Base-by-base conservation (phyloP, 495 filamentous ascomycete genomes). In the Durotheca rogersii region DNA sequence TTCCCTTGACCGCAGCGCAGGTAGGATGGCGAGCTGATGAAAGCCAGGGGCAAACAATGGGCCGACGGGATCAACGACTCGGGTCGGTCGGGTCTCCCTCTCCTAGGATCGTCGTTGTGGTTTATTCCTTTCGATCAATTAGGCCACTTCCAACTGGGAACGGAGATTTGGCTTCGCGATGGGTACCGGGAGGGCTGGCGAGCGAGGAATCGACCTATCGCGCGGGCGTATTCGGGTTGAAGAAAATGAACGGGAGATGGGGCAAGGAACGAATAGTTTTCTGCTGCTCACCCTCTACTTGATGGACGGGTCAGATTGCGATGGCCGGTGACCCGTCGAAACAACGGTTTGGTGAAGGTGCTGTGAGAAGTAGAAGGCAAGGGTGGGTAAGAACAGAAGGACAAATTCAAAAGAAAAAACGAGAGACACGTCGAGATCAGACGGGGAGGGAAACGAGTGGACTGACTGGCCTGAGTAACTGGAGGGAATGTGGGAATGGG, bases 391-490 rank as follows among this genome's bases (percentile, higher is more conserved):
- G 31, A 49, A 46, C 45, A 53, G 53, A 59, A 53, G 15, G 38
- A 50, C 55, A 47, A 59, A 53, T 49, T 53, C 34, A 59, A 41
- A 59, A 46, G 39, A 43, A 58, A 51, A 58, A 59, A 53, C 40
- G 56, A 59, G 56, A 59, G 56, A 44, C 56, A 59, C 56, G 56
- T 59, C 56, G 56, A 59, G 49, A 59, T 59, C 56, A 46, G 56
- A 59, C 56, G 56, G 53, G 56, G 56, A 59, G 56, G 56, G 53
- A 59, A 59, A 59, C 50, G 56, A 59, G 56, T 59, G 56, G 56
- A 59, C 56, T 59, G 56, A 59, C 56, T 59, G 49, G 56, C 56
- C 56, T 59, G 50, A 53, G 56, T 59, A 50, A 59, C 56, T 50
- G 32, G n/a, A 59, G 50, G 44, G 56, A 53, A 50, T 48, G 55